Percentiles rank a stretch among this genome's conserved stretches.
phyloP scores from a whole-genome alignment of 2,329 filamentous ascomycete genomes.

The Claviceps fusiformis region DNA sequence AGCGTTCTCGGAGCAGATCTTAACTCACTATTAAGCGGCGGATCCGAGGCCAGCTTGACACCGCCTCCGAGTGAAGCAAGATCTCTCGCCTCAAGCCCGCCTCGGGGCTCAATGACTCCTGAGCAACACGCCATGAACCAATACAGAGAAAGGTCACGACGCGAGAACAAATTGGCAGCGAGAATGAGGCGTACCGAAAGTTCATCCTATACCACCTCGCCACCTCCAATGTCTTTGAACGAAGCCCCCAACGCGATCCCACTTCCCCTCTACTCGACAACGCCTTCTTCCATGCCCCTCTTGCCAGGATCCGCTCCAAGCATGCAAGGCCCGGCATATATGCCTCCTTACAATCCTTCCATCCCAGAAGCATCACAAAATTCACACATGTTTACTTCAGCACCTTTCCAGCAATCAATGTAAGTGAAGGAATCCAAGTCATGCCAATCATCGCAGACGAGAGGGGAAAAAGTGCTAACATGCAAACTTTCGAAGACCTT shows the following conservation, averaged over 20 bases:
- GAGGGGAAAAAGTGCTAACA: constrained; percentile 1
- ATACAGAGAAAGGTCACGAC: constrained; percentile 44
- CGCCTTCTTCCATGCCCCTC: constrained; percentile 33
- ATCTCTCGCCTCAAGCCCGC: constrained; percentile 45
- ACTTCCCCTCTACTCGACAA: constrained; percentile 38
- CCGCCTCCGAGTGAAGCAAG: constrained; percentile 33
- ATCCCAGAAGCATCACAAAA: constrained; percentile 29
- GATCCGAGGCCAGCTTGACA: constrained; percentile 35
- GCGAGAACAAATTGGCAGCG: constrained; percentile 40
- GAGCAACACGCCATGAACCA: constrained; percentile 50
- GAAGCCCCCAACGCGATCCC: constrained; percentile 28
- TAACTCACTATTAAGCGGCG: constrained; percentile 26
- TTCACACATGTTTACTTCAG: constrained; percentile 18
- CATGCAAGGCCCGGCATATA: constrained; percentile 28
- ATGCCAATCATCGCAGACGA: background rate
- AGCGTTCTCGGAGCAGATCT: constrained; percentile 31
- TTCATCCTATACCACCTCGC: constrained; percentile 28
- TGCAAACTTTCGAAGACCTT: constrained; percentile 15
- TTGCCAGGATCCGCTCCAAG: constrained; percentile 35
- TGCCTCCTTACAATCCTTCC: constrained; percentile 36
- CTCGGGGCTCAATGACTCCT: constrained; percentile 37
- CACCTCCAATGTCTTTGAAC: constrained; percentile 19
- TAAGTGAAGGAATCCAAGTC: constrained; percentile 13
- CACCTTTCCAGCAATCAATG: constrained; percentile 23
- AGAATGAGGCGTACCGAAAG: constrained; percentile 39